Evolutionary conservation across 164 flowering plant genomes (phyloP).

Genomic region (Sextonia rubra): DNA sequence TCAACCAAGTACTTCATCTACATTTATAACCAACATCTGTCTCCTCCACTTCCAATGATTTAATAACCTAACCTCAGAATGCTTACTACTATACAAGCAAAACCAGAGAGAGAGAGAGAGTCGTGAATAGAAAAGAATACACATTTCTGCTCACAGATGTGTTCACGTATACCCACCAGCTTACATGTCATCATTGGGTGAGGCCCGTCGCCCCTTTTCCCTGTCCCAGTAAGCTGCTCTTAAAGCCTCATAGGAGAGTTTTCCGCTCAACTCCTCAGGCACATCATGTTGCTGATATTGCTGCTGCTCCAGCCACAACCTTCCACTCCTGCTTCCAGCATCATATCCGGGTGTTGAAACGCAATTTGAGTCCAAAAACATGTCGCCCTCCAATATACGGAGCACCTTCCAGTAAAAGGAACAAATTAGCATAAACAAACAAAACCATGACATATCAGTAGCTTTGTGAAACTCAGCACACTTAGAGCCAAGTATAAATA

Average conservation of each 20-base stretch:
- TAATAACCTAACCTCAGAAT: background rate
- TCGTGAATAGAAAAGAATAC: background rate
- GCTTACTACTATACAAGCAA: constrained; percentile 5
- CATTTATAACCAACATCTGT: too few species aligned
- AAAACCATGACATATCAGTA: background rate
- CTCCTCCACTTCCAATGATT: background rate
- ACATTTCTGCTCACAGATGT: background rate
- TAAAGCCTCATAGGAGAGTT: constrained; percentile 5
- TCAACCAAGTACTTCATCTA: too few species aligned
- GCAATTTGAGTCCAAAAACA: constrained; percentile 54
- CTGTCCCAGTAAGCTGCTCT: constrained; percentile 10
- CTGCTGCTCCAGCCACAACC: constrained; percentile 54
- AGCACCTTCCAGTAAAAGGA: constrained; percentile 41
- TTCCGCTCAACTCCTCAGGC: constrained; percentile 2
- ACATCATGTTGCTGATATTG: constrained; percentile 16
- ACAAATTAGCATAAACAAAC: background rate
- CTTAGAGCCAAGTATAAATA: too few species aligned
- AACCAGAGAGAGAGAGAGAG: background rate
- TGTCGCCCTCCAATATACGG: constrained; percentile 73
- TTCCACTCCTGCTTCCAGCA: constrained; percentile 60
- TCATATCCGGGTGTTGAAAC: constrained; percentile 49
- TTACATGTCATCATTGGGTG: constrained; percentile 23
- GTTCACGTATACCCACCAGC: constrained; percentile 3
- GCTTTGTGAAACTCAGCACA: too few species aligned
- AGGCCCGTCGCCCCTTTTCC: constrained; percentile 20